Conservation (phyloP, 2,329 filamentous ascomycete genomes). For the Rhynchosporium secalis region DNA sequence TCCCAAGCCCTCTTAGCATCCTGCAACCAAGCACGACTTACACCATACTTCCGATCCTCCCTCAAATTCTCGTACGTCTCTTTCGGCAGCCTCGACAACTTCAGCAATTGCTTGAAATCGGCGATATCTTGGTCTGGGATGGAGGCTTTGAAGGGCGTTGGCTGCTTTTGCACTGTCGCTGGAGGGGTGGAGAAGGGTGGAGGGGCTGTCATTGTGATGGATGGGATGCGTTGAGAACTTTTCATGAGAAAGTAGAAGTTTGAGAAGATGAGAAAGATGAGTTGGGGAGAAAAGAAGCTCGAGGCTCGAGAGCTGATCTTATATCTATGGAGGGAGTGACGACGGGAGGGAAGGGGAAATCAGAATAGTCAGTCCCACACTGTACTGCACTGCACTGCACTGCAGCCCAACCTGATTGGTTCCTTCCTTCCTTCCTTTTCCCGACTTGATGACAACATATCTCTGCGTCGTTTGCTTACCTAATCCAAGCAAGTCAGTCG, state of each 20-base stretch:
- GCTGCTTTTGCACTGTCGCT: neutral
- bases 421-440: too few relatives aligned
- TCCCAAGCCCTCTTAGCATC: slow-evolving; percentile 22
- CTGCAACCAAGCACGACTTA: slow-evolving; percentile 21
- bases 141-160: slow-evolving; percentile 7
- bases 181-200: neutral
- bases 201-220: slow-evolving; percentile 3
- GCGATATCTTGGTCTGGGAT: slow-evolving; percentile 8
- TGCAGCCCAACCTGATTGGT: too few relatives aligned
- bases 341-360: too few relatives aligned
- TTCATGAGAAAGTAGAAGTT: neutral
- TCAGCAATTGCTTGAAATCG: slow-evolving; percentile 11
- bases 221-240: neutral
- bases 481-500: too few relatives aligned
- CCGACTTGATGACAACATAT: too few relatives aligned
- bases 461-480: too few relatives aligned
- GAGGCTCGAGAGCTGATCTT: neutral
- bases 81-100: slow-evolving; percentile 21
- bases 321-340: too few relatives aligned
- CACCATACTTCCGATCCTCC: slow-evolving; percentile 18
- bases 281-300: too few relatives aligned
- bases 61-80: slow-evolving; percentile 25
- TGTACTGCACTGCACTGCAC: too few relatives aligned
- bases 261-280: neutral
- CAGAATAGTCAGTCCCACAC: too few relatives aligned